Evolutionary conservation across 2,329 filamentous ascomycete genomes (phyloP).

Genomic region (Hysterium pulicare): DNA sequence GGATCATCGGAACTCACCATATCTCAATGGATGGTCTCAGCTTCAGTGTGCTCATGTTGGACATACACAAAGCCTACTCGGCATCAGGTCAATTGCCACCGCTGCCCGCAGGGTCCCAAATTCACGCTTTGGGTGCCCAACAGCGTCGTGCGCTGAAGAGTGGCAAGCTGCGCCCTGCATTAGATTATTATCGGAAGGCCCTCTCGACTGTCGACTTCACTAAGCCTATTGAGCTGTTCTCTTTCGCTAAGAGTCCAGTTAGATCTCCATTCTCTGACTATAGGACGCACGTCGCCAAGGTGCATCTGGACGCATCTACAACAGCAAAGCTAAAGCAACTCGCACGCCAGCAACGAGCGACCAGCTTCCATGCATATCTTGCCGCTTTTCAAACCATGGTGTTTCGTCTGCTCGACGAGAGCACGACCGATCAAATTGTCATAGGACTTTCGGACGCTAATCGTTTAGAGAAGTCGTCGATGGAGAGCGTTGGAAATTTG

Average conservation of each 20-base stretch:
- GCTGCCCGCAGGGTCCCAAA: not conserved
- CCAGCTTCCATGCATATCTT: slow-evolving; percentile 48
- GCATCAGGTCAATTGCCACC: slow-evolving; percentile 22
- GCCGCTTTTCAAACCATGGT: slow-evolving; percentile 32
- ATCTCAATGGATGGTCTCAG: slow-evolving; percentile 52
- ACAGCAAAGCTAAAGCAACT: slow-evolving; percentile 16
- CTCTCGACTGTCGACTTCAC: slow-evolving; percentile 4
- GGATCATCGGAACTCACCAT: slow-evolving; percentile 49
- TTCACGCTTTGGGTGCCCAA: slow-evolving; percentile 1
- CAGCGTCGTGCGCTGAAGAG: slow-evolving; percentile 4
- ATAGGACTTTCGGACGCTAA: slow-evolving; percentile 51
- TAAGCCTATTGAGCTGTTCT: slow-evolving; percentile 18
- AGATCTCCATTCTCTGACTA: slow-evolving; percentile 6
- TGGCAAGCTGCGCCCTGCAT: slow-evolving; percentile 2
- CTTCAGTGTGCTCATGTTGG: slow-evolving; percentile 41
- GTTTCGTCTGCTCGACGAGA: slow-evolving; percentile 19
- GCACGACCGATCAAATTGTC: slow-evolving; percentile 39
- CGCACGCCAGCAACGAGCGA: slow-evolving; percentile 25
- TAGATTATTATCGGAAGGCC: slow-evolving; percentile 8
- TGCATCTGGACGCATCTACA: slow-evolving; percentile 5
- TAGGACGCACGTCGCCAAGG: not conserved
- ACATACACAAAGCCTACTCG: slow-evolving; percentile 48
- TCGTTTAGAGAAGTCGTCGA: slow-evolving; percentile 28
- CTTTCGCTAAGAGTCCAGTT: slow-evolving; percentile 8
- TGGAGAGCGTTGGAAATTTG: slow-evolving; percentile 44